Evolutionary conservation across 352 stramenopile species (phyloP).

Genomic region (Globisporangium nodosum): DNA sequence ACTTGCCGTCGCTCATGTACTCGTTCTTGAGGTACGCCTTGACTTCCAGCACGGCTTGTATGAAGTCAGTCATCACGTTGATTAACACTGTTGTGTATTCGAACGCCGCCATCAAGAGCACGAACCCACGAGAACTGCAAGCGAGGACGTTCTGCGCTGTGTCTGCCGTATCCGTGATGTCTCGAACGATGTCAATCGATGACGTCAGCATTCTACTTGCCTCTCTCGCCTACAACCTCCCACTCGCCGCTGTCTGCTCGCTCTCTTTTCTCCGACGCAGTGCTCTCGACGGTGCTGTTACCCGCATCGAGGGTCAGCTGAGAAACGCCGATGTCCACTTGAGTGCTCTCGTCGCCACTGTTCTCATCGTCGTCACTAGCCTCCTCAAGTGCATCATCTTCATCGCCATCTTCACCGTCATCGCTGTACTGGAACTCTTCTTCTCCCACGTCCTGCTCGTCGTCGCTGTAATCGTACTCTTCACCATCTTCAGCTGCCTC

Average conservation of each 20-base stretch:
- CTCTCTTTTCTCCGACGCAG: too few species aligned
- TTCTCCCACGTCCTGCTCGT: neutral
- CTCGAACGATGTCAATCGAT: too few species aligned
- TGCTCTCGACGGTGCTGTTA: neutral
- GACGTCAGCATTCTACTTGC: neutral
- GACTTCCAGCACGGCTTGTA: slow-evolving; percentile 11
- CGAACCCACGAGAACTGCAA: slow-evolving; percentile 6
- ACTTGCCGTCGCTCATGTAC: slow-evolving; percentile 20
- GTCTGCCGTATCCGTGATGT: too few species aligned
- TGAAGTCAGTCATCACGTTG: neutral
- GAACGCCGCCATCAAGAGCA: too few species aligned
- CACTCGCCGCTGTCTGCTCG: too few species aligned
- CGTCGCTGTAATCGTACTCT: neutral
- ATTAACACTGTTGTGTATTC: neutral
- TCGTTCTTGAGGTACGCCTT: slow-evolving; percentile 22
- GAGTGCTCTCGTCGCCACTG: neutral
- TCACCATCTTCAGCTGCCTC: neutral
- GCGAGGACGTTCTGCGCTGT: too few species aligned
- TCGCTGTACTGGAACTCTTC: neutral
- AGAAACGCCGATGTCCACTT: neutral
- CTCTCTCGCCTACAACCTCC: neutral
- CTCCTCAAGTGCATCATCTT: neutral
- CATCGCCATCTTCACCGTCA: neutral
- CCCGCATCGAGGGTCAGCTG: neutral
- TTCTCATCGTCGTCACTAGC: neutral